Base-by-base conservation (phyloP, 371 early-diverging fungal species). In the Mortierella sp. region DNA sequence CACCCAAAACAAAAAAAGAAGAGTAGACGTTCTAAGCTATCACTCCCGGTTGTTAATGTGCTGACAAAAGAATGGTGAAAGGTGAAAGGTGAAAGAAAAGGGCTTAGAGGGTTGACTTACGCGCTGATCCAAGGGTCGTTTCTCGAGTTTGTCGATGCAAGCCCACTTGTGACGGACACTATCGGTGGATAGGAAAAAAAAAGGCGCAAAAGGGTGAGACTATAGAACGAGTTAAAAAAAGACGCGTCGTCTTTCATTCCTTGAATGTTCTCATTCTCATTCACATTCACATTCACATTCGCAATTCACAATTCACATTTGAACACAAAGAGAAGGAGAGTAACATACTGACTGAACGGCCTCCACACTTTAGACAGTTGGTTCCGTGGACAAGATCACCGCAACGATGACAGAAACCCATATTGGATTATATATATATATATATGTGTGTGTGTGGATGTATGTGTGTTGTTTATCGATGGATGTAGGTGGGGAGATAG, bases 331-430 rank as follows among this genome's bases (percentile, higher is more conserved):
- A 31, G 65, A 52, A 44, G 19, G 34, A 55, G 37, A 55, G 31
- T 22, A n/a, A 85, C 85, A 68, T 87, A 91, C 91, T 87, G 48
- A 91, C 90, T 64, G 89, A 81, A 44, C 88, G 82, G 40, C 91
- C 91, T 52, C 91, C 90, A 73, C 91, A 91, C 82, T 87, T 88
- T 45, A 86, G 71, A 69, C 91, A 91, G 79, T 89, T 91, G 73
- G 88, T 87, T 29, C 78, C 85, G 39, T 81, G 58, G 31, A 87
- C 79, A 53, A 91, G 88, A 58, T 91, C 90, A 48, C 91, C 91
- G 71, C 91, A 91, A 39, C 89, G 90, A 76, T 87, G 88, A 79
- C 91, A 91, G 75, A 88, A 91, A 29, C 90, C 88, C 91, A 91
- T 91, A 19, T 29, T 78, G 45, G 47, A 67, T 22, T 67, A 53